Evolutionary conservation across 495 filamentous ascomycete genomes (phyloP).

Genomic region (Aspergillus panamensis): DNA sequence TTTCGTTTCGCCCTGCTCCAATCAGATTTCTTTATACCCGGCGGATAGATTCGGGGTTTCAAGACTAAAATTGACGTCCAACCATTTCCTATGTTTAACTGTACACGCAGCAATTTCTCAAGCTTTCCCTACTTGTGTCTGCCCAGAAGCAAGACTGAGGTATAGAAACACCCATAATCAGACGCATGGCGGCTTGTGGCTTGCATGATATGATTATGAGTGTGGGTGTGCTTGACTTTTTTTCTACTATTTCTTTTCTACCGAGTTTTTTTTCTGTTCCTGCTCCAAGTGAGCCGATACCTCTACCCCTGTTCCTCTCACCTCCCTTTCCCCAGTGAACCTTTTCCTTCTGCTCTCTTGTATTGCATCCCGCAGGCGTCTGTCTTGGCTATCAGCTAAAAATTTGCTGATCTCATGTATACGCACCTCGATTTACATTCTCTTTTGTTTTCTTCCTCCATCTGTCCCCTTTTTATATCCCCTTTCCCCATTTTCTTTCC

Average conservation of each 20-base stretch:
- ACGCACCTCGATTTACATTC: conserved; percentile 30
- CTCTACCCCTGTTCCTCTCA: conserved; percentile 29
- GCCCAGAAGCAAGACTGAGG: conserved; percentile 6
- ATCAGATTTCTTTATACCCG: conserved; percentile 8
- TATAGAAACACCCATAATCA: background rate
- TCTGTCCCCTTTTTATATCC: conserved; percentile 21
- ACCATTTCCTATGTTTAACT: conserved; percentile 1
- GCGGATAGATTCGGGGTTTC: background rate
- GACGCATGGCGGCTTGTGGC: background rate
- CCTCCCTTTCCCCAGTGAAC: background rate
- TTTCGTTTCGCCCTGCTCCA: conserved; percentile 24
- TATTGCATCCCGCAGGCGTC: conserved; percentile 51
- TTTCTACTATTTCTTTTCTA: conserved; percentile 15
- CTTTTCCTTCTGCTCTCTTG: conserved; percentile 30
- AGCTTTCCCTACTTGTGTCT: conserved; percentile 2
- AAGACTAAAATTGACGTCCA: background rate
- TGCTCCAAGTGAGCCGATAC: conserved; percentile 39
- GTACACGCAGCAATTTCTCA: background rate
- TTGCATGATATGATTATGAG: conserved; percentile 6
- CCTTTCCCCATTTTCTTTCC: conserved; percentile 22
- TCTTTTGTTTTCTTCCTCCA: conserved; percentile 25
- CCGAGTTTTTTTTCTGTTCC: conserved; percentile 27
- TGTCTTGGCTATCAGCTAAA: conserved; percentile 41
- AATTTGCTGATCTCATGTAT: conserved; percentile 39
- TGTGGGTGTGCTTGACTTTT: conserved; percentile 12